A percentile compares a stretch with the other conserved stretches of the same genome.
These are phyloP conservation scores for Aspergillus ochraceoroseus DNA, from an alignment of 2,329 filamentous ascomycete genomes.

Conservation along the genomic window DNA sequence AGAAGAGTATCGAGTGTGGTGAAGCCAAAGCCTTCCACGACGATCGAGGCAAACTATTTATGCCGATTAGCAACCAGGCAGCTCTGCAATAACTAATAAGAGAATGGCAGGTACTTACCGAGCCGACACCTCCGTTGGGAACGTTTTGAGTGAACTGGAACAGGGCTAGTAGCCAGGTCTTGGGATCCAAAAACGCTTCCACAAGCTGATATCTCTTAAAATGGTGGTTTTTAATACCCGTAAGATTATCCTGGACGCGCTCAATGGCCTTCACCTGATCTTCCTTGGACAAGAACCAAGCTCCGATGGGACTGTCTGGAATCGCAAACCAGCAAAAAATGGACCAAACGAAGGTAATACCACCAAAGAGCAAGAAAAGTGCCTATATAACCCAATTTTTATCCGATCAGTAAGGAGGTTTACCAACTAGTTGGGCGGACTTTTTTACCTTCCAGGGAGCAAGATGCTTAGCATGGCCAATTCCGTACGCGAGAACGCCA, in stretches of 20 bases:
- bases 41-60: slow-evolving; percentile 34
- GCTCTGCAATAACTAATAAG: too few species aligned
- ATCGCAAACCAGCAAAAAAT: slow-evolving; percentile 62
- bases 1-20: slow-evolving; percentile 39
- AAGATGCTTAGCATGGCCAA: slow-evolving; percentile 59
- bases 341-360: slow-evolving; percentile 59
- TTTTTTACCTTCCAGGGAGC: slow-evolving; percentile 64
- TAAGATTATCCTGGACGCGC: slow-evolving; percentile 58
- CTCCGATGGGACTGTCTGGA: slow-evolving; percentile 61
- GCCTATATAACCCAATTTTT: too few species aligned
- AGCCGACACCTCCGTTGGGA: too few species aligned
- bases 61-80: too few species aligned
- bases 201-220: slow-evolving; percentile 57
- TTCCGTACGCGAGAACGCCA: slow-evolving; percentile 61
- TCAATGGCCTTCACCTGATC: slow-evolving; percentile 63
- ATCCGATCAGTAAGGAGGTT: too few species aligned
- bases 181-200: slow-evolving; percentile 56
- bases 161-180: slow-evolving; percentile 40
- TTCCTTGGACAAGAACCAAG: slow-evolving; percentile 62
- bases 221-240: slow-evolving; percentile 57
- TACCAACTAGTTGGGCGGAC: too few species aligned
- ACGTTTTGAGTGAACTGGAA: too few species aligned
- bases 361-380: slow-evolving; percentile 63
- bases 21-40: slow-evolving; percentile 37
- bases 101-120: too few species aligned